Evolutionary conservation across 2,329 filamentous ascomycete species (phyloP).

Genomic region (Arthrobotrys megalospora): DNA sequence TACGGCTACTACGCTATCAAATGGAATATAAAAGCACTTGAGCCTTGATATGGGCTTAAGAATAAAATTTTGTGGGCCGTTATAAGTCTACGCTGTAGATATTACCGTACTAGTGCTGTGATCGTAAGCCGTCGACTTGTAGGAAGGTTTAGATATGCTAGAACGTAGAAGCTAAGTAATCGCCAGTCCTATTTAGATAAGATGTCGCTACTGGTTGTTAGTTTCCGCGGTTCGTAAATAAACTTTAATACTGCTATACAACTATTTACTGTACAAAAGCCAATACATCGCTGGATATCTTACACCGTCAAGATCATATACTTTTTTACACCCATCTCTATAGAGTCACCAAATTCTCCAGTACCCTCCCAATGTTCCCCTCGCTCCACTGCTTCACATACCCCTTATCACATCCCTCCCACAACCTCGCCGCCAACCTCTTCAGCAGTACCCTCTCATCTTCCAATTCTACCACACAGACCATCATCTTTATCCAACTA

Average conservation of each 20-base stretch:
- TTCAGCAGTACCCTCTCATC: constrained; percentile 59
- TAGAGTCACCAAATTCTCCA: constrained; percentile 35
- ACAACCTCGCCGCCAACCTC: constrained; percentile 63
- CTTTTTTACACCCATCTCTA: background rate
- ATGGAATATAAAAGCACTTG: constrained; percentile 29
- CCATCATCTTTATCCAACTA: constrained; percentile 62
- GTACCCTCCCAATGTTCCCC: constrained; percentile 56
- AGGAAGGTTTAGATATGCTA: no score
- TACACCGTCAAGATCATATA: background rate
- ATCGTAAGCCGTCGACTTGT: no score
- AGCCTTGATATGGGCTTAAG: constrained; percentile 9
- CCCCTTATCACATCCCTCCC: constrained; percentile 62
- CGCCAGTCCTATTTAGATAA: no score
- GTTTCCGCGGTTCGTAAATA: no score
- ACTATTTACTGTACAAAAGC: background rate
- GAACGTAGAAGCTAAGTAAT: no score
- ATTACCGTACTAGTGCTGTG: no score
- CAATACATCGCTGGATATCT: background rate
- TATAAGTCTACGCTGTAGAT: no score
- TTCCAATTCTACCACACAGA: constrained; percentile 29
- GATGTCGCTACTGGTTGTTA: no score
- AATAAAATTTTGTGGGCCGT: background rate
- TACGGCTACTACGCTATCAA: constrained; percentile 2
- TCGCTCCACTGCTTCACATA: constrained; percentile 64
- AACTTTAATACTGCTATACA: background rate